phyloP scores from a whole-genome alignment of 495 filamentous ascomycete genomes.

The Durotheca rogersii region DNA sequence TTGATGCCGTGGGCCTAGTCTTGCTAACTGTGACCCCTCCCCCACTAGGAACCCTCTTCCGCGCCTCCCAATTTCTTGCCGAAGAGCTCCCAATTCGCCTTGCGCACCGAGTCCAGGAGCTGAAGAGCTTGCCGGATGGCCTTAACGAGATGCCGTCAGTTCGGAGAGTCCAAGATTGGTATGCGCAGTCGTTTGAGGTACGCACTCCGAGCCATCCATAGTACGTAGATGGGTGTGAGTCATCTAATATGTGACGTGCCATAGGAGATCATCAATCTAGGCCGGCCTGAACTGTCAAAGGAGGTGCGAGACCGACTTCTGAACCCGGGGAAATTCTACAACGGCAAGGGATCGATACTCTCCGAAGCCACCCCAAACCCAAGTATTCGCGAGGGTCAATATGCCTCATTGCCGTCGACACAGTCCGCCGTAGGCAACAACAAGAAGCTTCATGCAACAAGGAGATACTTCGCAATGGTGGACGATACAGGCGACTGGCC shows the following conservation, averaged over 20 bases:
- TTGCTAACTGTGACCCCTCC: slow-evolving; percentile 25
- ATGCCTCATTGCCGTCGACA: slow-evolving; percentile 68
- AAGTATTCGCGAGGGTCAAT: slow-evolving; percentile 83
- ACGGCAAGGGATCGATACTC: slow-evolving; percentile 59
- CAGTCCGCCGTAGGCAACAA: slow-evolving; percentile 53
- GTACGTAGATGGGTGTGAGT: slow-evolving; percentile 13
- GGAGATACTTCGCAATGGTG: slow-evolving; percentile 88
- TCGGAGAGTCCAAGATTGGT: slow-evolving; percentile 93
- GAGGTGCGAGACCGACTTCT: slow-evolving; percentile 79
- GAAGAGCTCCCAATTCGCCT: slow-evolving; percentile 97
- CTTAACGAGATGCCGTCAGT: slow-evolving; percentile 98
- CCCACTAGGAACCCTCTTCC: slow-evolving; percentile 81
- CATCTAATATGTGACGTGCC: slow-evolving; percentile 38
- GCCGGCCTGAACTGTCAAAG: slow-evolving; percentile 70
- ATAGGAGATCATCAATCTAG: slow-evolving; percentile 86
- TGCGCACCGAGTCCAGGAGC: slow-evolving; percentile 92
- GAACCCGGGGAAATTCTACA: slow-evolving; percentile 64
- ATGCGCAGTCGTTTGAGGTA: slow-evolving; percentile 99
- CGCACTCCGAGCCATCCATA: slow-evolving; percentile 22
- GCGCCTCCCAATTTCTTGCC: slow-evolving; percentile 95
- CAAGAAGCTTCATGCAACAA: slow-evolving; percentile 53
- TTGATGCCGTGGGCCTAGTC: slow-evolving; percentile 13
- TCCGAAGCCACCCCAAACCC: slow-evolving; percentile 86
- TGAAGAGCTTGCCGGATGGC: slow-evolving; percentile 90
- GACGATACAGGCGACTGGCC: slow-evolving; percentile 91